These are phyloP conservation scores for Erodium chrysanthum DNA, from an alignment of 441 rosid genomes.

Conservation along the genomic window DNA sequence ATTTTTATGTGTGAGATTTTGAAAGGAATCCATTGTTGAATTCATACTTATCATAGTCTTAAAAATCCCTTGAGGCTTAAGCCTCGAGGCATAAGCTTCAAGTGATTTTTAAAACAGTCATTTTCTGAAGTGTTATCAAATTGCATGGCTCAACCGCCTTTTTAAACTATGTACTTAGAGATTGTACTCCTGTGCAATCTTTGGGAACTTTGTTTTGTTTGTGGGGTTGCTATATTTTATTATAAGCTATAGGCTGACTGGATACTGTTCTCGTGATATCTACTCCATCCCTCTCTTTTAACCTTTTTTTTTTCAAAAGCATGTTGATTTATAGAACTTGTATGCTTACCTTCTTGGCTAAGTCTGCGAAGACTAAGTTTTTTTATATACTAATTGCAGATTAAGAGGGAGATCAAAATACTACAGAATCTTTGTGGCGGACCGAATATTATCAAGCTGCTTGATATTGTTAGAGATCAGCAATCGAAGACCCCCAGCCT, in stretches of 20 bases:
- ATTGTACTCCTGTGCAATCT: background rate
- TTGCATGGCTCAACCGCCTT: too few relatives aligned
- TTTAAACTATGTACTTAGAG: too few relatives aligned
- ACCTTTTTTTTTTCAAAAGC: background rate
- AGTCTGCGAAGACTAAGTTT: background rate
- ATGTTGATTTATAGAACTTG: background rate
- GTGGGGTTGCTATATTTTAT: background rate
- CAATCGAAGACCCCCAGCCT: conserved; percentile 97
- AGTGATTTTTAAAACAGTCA: too few relatives aligned
- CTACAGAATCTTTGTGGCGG: conserved; percentile 97
- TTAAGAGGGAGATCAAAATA: conserved; percentile 93
- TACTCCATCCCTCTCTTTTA: background rate
- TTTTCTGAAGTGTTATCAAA: too few relatives aligned
- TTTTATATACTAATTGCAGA: conserved; percentile 36
- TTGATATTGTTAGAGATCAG: conserved; percentile 96
- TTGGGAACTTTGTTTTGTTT: background rate
- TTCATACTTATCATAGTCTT: too few relatives aligned
- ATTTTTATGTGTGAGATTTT: background rate
- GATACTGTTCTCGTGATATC: background rate
- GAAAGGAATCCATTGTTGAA: background rate
- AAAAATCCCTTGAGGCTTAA: too few relatives aligned
- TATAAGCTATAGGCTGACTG: background rate
- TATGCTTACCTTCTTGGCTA: background rate
- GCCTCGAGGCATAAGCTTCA: too few relatives aligned
- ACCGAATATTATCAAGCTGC: conserved; percentile 84